A percentile compares a stretch with the other conserved stretches of the same genome.
Conservation (phyloP, 192 early-diverging fungal genomes). For the Rhizoclosmatium globosum region DNA sequence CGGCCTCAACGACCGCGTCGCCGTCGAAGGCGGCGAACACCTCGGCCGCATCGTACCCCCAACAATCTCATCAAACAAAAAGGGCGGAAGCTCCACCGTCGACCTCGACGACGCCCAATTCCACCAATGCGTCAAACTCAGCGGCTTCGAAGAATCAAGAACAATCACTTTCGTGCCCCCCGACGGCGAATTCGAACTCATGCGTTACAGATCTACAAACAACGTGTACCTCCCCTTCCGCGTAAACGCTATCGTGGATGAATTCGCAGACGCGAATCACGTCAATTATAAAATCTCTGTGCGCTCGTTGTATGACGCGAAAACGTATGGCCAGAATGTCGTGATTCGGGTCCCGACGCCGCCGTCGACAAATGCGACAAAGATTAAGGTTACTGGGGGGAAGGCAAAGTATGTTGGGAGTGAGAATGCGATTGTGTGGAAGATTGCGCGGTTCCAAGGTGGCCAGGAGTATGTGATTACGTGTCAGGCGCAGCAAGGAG, state of each 20-base stretch:
- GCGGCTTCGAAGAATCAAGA: conserved; percentile 89
- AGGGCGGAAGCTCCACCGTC: conserved; percentile 54
- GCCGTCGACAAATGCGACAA: conserved; percentile 84
- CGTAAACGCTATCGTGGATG: conserved; percentile 91
- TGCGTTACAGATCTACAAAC: conserved; percentile 93
- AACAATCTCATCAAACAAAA: conserved; percentile 29
- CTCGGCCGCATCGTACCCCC: conserved; percentile 30
- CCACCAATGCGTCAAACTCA: conserved; percentile 97
- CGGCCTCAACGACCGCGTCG: conserved; percentile 93
- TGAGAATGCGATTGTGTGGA: conserved; percentile 96
- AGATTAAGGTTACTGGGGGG: conserved; percentile 79
- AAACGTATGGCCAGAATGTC: conserved; percentile 91
- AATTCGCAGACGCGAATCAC: conserved; percentile 73
- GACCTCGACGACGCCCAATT: conserved; percentile 98
- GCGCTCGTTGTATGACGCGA: conserved; percentile 87
- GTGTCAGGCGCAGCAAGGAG: conserved; percentile 82
- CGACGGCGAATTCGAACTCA: conserved; percentile 96
- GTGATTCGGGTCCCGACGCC: conserved; percentile 90
- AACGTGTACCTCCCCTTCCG: conserved; percentile 96
- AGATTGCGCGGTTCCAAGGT: conserved; percentile 91
- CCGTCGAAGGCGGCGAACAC: conserved; percentile 76
- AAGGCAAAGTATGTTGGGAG: conserved; percentile 95
- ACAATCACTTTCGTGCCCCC: conserved; percentile 98
- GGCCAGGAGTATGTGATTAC: conserved; percentile 84
- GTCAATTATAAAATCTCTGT: conserved; percentile 93